Base-by-base conservation (phyloP, 176 grass and related monocot species). In the Eleusine coracana region DNA sequence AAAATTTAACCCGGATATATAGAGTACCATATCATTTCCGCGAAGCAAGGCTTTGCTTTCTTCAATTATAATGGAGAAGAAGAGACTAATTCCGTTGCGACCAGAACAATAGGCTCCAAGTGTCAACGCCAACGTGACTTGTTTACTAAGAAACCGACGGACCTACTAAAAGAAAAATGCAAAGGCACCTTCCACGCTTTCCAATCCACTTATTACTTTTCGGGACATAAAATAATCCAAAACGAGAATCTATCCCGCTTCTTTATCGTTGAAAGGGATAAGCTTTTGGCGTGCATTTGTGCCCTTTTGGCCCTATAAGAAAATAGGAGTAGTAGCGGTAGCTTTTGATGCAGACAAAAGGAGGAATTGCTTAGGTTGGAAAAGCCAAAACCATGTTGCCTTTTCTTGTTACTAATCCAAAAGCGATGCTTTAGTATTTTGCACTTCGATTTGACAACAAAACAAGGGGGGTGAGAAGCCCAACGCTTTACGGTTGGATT, bases 341-440 rank as follows among this genome's bases (percentile, higher is more conserved):
- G 71, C 55, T 73, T 85, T 73, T 74, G 41, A 37, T 52, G 83
- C 42, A n/a, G 34, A 68, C 58, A 86, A 86, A 89, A 71, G 65
- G 52, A 66, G 44, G 71, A 49, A 55, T 73, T 71, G 83, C 77
- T 82, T 77, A 61, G 79, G 67, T 66, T 79, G 83, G 88, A 90
- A 86, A 90, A 61, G 27, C 66, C 29, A 61, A 56, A 11, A 16
- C 73, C 49, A 78, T 40, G 68, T 67, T 71, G 83, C 48, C 17
- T 52, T 60, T 77, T 70, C 79, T 11, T 83, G 63, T 51, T 56
- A 6, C 6, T 56, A 68, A 73, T 23, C 31, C 74, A 62, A 90
- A 81, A 71, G 71, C 63, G 54, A 50, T 4, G 73, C 73, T 68
- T 78, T 78, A 66, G 20, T 63, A 40, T 59, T 86, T 76, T 65